Conservation (phyloP, 257 asterid genomes). For the Solanum clarkiae region DNA sequence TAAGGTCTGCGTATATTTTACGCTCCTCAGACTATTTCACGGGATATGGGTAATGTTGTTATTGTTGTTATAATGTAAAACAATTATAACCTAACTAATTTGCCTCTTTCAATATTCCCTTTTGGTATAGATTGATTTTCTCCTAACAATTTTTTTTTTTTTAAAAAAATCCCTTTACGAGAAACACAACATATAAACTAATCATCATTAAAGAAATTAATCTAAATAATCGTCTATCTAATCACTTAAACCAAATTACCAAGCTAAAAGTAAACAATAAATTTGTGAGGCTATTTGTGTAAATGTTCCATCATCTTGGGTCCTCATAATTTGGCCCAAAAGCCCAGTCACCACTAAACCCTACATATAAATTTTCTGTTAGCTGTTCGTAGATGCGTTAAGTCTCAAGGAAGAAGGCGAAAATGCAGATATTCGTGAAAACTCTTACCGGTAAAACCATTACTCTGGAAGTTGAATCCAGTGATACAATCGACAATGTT, state of each 20-base stretch:
- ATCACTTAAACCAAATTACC: neutral
- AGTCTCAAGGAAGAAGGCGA: neutral
- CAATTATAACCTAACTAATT: neutral
- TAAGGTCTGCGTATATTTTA: no score
- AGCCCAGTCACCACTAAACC: neutral
- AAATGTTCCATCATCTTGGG: neutral
- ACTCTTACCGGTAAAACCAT: constrained; percentile 5
- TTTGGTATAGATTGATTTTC: neutral
- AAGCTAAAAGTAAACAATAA: neutral
- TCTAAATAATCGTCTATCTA: neutral
- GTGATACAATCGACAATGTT: constrained; percentile 5
- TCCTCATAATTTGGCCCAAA: neutral
- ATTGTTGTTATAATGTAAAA: no score
- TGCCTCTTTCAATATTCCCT: neutral
- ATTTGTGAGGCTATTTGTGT: no score
- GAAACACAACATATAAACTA: neutral
- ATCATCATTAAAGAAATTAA: neutral
- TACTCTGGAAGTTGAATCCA: neutral
- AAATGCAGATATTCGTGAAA: constrained; percentile 9
- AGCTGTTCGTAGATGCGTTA: neutral
- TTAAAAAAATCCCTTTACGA: neutral
- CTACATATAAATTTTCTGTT: neutral
- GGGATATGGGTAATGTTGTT: no score
- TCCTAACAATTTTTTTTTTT: neutral
- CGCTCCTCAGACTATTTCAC: no score